These are phyloP conservation scores for Penicillium sp. DNA, from an alignment of 2,329 filamentous ascomycete species.

Conservation along the genomic window DNA sequence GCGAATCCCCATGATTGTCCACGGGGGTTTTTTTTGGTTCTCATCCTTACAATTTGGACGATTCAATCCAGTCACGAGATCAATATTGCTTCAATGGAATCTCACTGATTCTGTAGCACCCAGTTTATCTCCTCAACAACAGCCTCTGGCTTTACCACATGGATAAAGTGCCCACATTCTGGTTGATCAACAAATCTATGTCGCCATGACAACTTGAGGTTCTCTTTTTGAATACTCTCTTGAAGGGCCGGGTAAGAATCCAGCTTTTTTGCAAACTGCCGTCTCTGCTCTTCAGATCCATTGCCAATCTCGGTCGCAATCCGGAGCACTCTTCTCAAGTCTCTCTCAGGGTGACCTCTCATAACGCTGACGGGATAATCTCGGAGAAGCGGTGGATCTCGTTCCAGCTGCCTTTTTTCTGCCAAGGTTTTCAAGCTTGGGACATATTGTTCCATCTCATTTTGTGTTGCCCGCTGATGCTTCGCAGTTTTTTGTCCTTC, in stretches of 20 bases:
- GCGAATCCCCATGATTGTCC: no score
- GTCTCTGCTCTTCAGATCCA: neutral
- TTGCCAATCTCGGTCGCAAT: neutral
- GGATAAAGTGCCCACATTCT: neutral
- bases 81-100: neutral
- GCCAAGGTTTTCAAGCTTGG: neutral
- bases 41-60: no score
- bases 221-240: neutral
- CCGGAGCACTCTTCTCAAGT: slow-evolving; percentile 1
- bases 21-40: no score
- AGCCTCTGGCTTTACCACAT: neutral
- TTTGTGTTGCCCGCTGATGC: slow-evolving; percentile 3
- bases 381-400: slow-evolving; percentile 6
- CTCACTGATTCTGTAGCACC: neutral
- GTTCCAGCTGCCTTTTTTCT: slow-evolving; percentile 2
- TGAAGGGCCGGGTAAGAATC: neutral
- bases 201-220: neutral
- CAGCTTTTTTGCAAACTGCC: neutral
- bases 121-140: neutral
- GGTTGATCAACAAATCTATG: neutral
- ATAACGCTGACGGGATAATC: slow-evolving; percentile 9
- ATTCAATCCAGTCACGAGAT: no score
- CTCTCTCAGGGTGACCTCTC: slow-evolving; percentile 6
- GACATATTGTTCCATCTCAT: slow-evolving; percentile 13
- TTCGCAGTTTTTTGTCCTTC: slow-evolving; percentile 2